phyloP scores from a whole-genome alignment of 1,284 basidiomycete species.

The Moesziomyces sp. region DNA sequence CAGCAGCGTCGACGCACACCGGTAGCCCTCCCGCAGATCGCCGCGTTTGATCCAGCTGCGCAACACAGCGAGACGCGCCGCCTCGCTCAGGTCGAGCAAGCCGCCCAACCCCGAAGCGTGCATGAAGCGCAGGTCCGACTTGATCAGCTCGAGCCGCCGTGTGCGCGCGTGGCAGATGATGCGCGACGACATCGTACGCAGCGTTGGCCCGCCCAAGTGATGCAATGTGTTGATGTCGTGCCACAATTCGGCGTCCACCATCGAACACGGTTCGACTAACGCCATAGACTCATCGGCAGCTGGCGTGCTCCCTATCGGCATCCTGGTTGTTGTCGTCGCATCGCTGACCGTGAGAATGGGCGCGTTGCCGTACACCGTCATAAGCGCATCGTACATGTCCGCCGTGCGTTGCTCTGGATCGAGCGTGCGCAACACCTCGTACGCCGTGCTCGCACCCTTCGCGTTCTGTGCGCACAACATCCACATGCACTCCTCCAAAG shows the following conservation, averaged over 20 bases:
- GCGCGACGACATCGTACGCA: constrained; percentile 35
- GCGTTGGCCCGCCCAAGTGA: constrained; percentile 16
- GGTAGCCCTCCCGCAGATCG: constrained; percentile 13
- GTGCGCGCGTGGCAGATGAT: constrained; percentile 33
- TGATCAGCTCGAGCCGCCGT: constrained; percentile 26
- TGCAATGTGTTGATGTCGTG: constrained; percentile 14
- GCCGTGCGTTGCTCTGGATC: constrained; percentile 23
- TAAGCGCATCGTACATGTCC: constrained; percentile 47
- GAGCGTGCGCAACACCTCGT: constrained; percentile 30
- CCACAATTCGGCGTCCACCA: constrained; percentile 37
- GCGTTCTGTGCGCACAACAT: constrained; percentile 35
- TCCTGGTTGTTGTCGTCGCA: too few species aligned
- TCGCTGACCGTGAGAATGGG: background rate
- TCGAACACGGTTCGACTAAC: background rate
- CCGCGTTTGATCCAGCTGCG: constrained; percentile 28
- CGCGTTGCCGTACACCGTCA: constrained; percentile 30
- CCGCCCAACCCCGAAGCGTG: constrained; percentile 1
- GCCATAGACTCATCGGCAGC: background rate
- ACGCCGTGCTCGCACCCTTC: constrained; percentile 22
- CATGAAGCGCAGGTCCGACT: constrained; percentile 24
- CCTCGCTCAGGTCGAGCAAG: constrained; percentile 19
- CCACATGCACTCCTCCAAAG: constrained; percentile 12
- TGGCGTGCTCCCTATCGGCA: too few species aligned
- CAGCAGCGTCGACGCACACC: constrained; percentile 7
- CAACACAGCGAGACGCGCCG: constrained; percentile 17